Evolutionary conservation across 2,329 filamentous ascomycete genomes (phyloP), one percentile per base, ranked within the genome.

Genomic region (Stagonosporopsis rhizophila): DNA sequence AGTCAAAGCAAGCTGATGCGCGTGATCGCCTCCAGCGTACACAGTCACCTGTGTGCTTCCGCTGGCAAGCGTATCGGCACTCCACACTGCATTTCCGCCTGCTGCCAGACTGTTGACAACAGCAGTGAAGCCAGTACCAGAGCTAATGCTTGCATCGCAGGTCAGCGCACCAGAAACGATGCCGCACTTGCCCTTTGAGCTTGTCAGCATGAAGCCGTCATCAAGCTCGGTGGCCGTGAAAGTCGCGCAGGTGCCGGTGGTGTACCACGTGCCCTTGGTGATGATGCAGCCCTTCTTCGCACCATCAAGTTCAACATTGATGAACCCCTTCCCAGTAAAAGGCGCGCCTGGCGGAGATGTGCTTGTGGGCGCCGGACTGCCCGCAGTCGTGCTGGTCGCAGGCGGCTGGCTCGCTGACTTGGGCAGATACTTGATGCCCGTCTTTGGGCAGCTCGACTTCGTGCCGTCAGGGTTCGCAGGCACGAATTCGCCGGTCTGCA

Each of bases 241-340:
- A 0, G 84, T 88, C 0, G 88, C 89, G 67, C 88, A 90, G 0
- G 87, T 88, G 2, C 88, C 87, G 1, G 80, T 82, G 0, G 82
- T 81, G 68, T 88, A 91, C 89, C 88, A 91, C 0, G 82, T 85
- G 0, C 89, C 89, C 9, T 76, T 79, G 52, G 82, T 82, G 68
- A 90, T 91, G 55, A 91, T 80, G 64, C 87, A 91, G n/a, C 89
- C 88, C 7, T 79, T 80, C 44, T 77, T 70, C n/a, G 68, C 69
- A 3, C 83, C 81, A 17, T 76, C 72, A 4, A 79, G 77, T 23
- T 80, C 68, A 3, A 88, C 86, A 50, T 87, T 82, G 37, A 90
- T 71, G 62, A 82, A 83, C 0, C 88, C 88, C 28, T 77, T 81
- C 1, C 87, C 87, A n/a, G 78, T 75, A 68, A 86, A 86, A 0